These are phyloP conservation scores for Cladosporium velox DNA, from an alignment of 2,329 filamentous ascomycete genomes.

Conservation along the genomic window DNA sequence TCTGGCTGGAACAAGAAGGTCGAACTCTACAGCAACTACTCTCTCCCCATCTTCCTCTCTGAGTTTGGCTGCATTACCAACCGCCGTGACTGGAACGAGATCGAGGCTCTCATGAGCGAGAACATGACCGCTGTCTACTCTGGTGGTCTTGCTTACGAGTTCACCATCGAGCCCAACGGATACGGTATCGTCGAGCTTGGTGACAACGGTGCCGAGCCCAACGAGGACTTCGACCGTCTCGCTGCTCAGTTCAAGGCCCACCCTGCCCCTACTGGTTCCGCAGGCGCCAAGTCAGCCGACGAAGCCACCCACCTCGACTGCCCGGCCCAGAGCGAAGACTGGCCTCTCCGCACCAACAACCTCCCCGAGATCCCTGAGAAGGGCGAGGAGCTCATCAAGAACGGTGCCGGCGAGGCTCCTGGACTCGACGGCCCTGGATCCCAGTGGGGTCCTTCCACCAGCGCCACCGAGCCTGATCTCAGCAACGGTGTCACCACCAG, in stretches of 20 bases:
- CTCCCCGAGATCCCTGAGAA: constrained; percentile 60
- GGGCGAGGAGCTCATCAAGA: constrained; percentile 57
- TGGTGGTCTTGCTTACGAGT: constrained; percentile 93
- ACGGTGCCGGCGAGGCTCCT: constrained; percentile 58
- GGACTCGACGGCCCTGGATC: constrained; percentile 56
- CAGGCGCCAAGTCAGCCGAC: constrained; percentile 54
- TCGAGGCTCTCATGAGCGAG: constrained; percentile 73
- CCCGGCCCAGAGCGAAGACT: constrained; percentile 56
- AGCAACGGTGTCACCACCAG: constrained; percentile 36
- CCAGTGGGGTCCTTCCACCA: constrained; percentile 52
- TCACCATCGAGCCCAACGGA: constrained; percentile 74
- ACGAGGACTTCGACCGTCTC: constrained; percentile 63
- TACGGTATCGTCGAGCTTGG: constrained; percentile 76
- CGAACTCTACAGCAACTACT: constrained; percentile 81
- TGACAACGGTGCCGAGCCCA: constrained; percentile 56
- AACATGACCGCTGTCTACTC: constrained; percentile 91
- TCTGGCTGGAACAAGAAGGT: constrained; percentile 89
- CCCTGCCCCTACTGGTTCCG: constrained; percentile 56
- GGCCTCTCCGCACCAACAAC: constrained; percentile 54
- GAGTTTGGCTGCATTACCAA: constrained; percentile 89
- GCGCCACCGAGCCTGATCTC: constrained; percentile 48
- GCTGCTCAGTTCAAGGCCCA: constrained; percentile 54
- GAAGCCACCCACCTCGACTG: constrained; percentile 53
- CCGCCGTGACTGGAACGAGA: constrained; percentile 77
- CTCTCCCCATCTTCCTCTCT: constrained; percentile 86